Percentiles rank a stretch among this genome's conserved stretches.
These are phyloP conservation scores for Stephania cephalantha DNA, from an alignment of 164 flowering plant species.

Conservation along the genomic window DNA sequence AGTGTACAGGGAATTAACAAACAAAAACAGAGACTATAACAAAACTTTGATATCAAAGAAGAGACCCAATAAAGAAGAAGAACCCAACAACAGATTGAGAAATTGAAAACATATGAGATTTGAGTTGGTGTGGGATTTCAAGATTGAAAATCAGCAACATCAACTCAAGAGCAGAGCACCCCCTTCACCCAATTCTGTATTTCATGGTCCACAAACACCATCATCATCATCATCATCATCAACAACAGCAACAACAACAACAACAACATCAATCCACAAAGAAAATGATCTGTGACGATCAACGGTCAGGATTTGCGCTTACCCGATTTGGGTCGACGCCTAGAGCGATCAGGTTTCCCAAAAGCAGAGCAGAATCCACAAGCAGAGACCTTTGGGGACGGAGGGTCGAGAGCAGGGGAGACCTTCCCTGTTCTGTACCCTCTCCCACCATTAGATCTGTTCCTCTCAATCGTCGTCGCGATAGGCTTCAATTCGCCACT, in stretches of 20 bases:
- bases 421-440: slow-evolving; percentile 30
- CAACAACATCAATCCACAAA: neutral
- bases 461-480: slow-evolving; percentile 12
- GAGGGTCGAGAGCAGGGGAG: slow-evolving; percentile 46
- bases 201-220: neutral
- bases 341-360: slow-evolving; percentile 22
- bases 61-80: neutral
- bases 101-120: neutral
- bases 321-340: slow-evolving; percentile 10
- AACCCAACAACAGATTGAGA: neutral
- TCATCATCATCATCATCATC: neutral
- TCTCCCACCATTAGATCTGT: slow-evolving; percentile 15
- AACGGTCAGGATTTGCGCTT: slow-evolving; percentile 17
- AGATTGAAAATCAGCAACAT: neutral
- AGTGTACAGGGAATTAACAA: neutral
- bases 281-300: neutral
- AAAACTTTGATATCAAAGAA: neutral
- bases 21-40: neutral
- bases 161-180: neutral
- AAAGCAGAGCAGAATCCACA: slow-evolving; percentile 45
- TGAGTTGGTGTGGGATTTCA: neutral
- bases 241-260: neutral
- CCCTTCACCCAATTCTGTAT: neutral
- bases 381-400: slow-evolving; percentile 57
- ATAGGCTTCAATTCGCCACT: slow-evolving; percentile 15